A percentile compares a stretch with the other conserved stretches of the same genome.
phyloP scores from a whole-genome alignment of 2,329 filamentous ascomycete genomes.

The Nemania sp. region DNA sequence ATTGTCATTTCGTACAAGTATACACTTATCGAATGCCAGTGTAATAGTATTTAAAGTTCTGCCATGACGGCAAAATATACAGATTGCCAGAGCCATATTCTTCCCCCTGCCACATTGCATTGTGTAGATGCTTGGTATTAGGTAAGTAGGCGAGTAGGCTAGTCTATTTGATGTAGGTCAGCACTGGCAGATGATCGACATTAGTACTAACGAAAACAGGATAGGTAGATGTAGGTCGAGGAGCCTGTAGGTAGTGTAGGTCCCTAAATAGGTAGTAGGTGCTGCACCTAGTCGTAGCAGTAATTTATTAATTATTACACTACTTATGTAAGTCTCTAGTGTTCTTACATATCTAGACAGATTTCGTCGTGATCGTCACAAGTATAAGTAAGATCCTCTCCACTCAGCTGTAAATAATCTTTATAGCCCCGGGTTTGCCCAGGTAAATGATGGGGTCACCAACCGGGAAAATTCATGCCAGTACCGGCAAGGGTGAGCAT shows the following conservation, averaged over 20 bases:
- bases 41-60: not conserved
- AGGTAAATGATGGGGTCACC: slow-evolving; percentile 2
- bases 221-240: not conserved
- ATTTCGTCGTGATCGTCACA: not conserved
- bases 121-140: not conserved
- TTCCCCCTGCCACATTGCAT: not conserved
- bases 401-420: slow-evolving; percentile 9
- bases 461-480: slow-evolving; percentile 15
- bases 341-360: not conserved
- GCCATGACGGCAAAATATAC: not conserved
- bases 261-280: not conserved
- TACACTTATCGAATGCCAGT: slow-evolving; percentile 12
- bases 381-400: not conserved
- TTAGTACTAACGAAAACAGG: slow-evolving; percentile 1
- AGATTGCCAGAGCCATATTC: not conserved
- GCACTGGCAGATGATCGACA: slow-evolving; percentile 18
- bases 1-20: not conserved
- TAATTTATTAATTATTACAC: slow-evolving; percentile 14
- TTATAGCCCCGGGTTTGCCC: not conserved
- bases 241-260: not conserved
- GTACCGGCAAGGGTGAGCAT: slow-evolving; percentile 17
- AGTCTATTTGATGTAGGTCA: not conserved
- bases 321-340: too few species aligned
- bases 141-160: not conserved
- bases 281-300: slow-evolving; percentile 14